A percentile compares a stretch with the other conserved stretches of the same genome.
phyloP scores from a whole-genome alignment of 1,284 basidiomycete genomes.

The Coniferiporia sulphurascens region DNA sequence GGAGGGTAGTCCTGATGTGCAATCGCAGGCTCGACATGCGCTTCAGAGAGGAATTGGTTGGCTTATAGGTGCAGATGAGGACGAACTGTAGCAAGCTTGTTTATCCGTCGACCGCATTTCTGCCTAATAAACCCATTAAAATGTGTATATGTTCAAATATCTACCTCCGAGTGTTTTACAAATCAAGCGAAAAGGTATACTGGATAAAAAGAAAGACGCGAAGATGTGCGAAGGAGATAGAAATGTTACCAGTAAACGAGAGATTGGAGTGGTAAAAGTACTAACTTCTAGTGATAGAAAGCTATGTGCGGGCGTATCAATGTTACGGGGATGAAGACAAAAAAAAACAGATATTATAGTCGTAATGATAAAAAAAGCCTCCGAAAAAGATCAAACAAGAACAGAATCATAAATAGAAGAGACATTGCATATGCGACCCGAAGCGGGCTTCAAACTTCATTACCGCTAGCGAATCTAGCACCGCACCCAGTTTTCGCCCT shows the following conservation, averaged over 20 bases:
- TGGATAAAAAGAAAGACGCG: neutral
- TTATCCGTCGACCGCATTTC: neutral
- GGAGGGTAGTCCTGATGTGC: slow-evolving; percentile 53
- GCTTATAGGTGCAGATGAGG: slow-evolving; percentile 77
- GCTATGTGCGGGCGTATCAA: no score
- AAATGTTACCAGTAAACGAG: neutral
- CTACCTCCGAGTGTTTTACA: neutral
- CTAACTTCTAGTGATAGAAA: neutral
- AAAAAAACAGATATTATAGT: neutral
- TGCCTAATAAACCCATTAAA: neutral
- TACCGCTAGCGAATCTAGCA: slow-evolving; percentile 31
- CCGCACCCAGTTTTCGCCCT: slow-evolving; percentile 40
- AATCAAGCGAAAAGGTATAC: neutral
- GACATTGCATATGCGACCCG: neutral
- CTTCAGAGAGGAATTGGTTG: slow-evolving; percentile 82
- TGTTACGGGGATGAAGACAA: neutral
- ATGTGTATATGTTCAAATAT: neutral
- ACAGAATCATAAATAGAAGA: neutral
- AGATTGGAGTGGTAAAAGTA: neutral
- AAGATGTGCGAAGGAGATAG: neutral
- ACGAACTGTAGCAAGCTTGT: slow-evolving; percentile 19
- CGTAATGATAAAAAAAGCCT: neutral
- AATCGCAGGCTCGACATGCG: slow-evolving; percentile 64
- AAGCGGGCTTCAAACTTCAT: slow-evolving; percentile 5
- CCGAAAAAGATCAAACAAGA: neutral